Percentiles rank a stretch among this genome's conserved stretches.
Conservation (phyloP, 768 basidiomycete genomes). For the Pleurotus giganteus region DNA sequence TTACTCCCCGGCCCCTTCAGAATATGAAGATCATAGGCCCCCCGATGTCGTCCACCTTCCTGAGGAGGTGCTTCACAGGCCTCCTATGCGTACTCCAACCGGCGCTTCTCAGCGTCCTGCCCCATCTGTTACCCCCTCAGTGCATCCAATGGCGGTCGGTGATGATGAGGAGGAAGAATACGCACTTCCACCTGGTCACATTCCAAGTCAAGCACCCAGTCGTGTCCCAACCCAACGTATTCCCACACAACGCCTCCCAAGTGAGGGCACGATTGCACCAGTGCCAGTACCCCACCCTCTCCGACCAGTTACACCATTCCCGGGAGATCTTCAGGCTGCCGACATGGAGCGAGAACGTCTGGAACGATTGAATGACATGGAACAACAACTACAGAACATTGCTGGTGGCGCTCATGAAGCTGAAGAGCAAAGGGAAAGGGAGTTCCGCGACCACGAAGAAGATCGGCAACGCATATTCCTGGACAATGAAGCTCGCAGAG, state of each 20-base stretch:
- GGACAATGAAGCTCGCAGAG: constrained; percentile 57
- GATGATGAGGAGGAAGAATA: not conserved
- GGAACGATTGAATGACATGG: constrained; percentile 56
- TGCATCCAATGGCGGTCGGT: not conserved
- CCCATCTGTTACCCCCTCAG: not conserved
- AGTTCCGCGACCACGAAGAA: constrained; percentile 65
- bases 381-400: constrained; percentile 46
- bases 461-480: constrained; percentile 60
- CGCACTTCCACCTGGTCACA: not conserved
- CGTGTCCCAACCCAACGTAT: constrained; percentile 9
- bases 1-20: constrained; percentile 13
- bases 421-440: constrained; percentile 62
- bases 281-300: constrained; percentile 26
- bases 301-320: constrained; percentile 34
- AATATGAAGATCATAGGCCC: constrained; percentile 8
- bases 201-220: constrained; percentile 7
- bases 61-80: constrained; percentile 1
- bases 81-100: not conserved
- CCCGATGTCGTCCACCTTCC: not conserved
- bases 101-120: not conserved
- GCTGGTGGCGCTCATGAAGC: constrained; percentile 51
- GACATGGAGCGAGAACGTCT: constrained; percentile 51
- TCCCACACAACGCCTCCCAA: constrained; percentile 2
- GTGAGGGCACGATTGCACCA: constrained; percentile 7
- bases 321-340: constrained; percentile 32